Base-by-base conservation (phyloP, 257 asterid species). In the Solanum tacnaense region DNA sequence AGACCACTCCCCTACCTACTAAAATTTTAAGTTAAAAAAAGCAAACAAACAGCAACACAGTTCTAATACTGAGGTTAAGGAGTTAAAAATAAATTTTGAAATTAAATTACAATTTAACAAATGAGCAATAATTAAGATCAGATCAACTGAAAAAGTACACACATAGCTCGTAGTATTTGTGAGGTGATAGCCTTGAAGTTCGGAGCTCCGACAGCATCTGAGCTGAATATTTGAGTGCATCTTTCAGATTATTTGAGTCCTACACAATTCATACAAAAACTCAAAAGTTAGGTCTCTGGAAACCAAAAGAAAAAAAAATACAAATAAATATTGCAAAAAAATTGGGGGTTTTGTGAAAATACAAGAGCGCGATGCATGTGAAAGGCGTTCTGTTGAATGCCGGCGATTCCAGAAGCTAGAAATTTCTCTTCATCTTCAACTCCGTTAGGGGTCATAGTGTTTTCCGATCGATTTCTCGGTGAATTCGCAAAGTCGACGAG, bases 181-280 rank as follows among this genome's bases (percentile, higher is more conserved):
- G 99, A 81, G 99, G 99, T 78, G 99, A 96, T 82, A 97, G 98
- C 90, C 96, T 94, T 60, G 99, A 95, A 87, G 99, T 97, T 87
- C 99, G 98, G 83, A 97, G 99, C 93, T 97, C 99, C 85, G 99
- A 96, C 9, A 97, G 96, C 99, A 97, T 96, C 95, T 96, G 99
- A 87, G 99, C 99, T 4, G 99, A 97, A 87, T 92, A 97, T 90
- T 96, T 97, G 86, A 97, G 96, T 71, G 98, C 99, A 73, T 97
- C 99, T 93, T 96, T 96, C 90, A 97, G 87, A 96, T 97, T 95
- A 91, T 93, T 96, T 16, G 98, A 95, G 87, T 96, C 99, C 99
- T 97, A 82, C 74, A 73, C n/a, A 18, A 73, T 73, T 20, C 46
- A 73, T 34, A 9, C 27, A 73, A 35, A 9, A 71, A 8, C 79